Evolutionary conservation across 2,329 filamentous ascomycete genomes (phyloP).

Genomic region (Cadophora malorum): DNA sequence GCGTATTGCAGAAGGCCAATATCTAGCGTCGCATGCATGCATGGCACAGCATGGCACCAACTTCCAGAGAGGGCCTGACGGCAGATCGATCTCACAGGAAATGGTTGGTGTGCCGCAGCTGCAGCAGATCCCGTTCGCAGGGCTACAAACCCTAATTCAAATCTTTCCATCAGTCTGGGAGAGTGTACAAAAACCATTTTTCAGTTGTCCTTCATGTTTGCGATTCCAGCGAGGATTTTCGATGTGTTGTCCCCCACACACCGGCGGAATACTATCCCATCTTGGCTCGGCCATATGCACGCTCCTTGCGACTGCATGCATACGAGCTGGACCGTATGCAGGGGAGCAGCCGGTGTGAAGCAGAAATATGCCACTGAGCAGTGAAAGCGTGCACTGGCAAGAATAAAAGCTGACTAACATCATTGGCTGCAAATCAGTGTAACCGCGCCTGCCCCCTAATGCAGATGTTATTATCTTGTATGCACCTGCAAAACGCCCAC

Average conservation of each 20-base stretch:
- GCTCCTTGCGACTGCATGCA: slow-evolving; percentile 25
- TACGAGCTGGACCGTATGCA: slow-evolving; percentile 25
- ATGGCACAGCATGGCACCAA: slow-evolving; percentile 18
- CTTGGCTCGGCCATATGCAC: slow-evolving; percentile 15
- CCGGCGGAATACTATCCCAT: slow-evolving; percentile 4
- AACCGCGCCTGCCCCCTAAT: slow-evolving; percentile 14
- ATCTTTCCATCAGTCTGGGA: neutral
- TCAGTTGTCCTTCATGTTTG: neutral
- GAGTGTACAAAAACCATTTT: neutral
- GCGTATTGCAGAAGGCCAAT: slow-evolving; percentile 14
- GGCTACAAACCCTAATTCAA: neutral
- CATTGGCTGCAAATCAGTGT: slow-evolving; percentile 17
- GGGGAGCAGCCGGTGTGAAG: slow-evolving; percentile 19
- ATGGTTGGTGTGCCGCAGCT: slow-evolving; percentile 12
- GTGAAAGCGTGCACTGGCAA: neutral
- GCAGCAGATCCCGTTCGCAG: slow-evolving; percentile 10
- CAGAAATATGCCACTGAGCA: neutral
- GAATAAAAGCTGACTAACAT: slow-evolving; percentile 18
- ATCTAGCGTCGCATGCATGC: slow-evolving; percentile 14
- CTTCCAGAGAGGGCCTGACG: slow-evolving; percentile 7
- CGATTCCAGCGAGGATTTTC: neutral
- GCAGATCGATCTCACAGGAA: slow-evolving; percentile 24
- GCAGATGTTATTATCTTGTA: slow-evolving; percentile 21
- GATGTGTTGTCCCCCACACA: slow-evolving; percentile 7
- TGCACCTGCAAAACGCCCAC: slow-evolving; percentile 15